These are phyloP conservation scores for Rubroshorea leprosula DNA, from an alignment of 345 rosid species.

Conservation along the genomic window DNA sequence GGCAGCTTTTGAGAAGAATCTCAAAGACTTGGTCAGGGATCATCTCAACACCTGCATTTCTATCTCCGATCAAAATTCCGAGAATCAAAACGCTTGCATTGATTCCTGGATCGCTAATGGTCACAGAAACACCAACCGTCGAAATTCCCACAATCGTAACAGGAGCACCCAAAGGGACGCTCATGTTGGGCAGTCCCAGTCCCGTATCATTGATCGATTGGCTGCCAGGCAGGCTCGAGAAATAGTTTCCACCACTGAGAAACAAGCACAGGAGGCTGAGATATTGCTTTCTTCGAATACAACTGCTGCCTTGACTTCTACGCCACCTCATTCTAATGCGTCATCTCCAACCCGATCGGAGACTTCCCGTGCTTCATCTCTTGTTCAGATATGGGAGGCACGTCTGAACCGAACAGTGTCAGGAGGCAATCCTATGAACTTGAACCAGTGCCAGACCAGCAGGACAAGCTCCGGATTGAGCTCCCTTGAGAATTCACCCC, in stretches of 20 bases:
- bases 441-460: constrained; percentile 18
- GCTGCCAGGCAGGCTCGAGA: constrained; percentile 37
- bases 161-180: no score
- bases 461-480: constrained; percentile 21
- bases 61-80: constrained; percentile 13
- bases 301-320: constrained; percentile 5
- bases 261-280: constrained; percentile 29
- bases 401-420: constrained; percentile 41
- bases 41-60: constrained; percentile 33
- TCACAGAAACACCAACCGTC: constrained; percentile 4
- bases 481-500: no score
- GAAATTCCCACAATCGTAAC: no score
- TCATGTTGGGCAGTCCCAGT: constrained; percentile 15
- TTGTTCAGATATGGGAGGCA: constrained; percentile 93
- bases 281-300: constrained; percentile 5
- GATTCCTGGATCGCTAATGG: constrained; percentile 7
- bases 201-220: constrained; percentile 36
- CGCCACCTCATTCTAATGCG: neutral
- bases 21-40: constrained; percentile 57
- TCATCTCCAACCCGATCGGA: neutral
- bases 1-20: constrained; percentile 51
- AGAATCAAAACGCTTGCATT: neutral
- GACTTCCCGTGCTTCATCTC: constrained; percentile 59
- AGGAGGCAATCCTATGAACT: constrained; percentile 24
- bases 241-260: constrained; percentile 29